phyloP scores from a whole-genome alignment of 1,284 basidiomycete genomes.

The Puccinia coronata region DNA sequence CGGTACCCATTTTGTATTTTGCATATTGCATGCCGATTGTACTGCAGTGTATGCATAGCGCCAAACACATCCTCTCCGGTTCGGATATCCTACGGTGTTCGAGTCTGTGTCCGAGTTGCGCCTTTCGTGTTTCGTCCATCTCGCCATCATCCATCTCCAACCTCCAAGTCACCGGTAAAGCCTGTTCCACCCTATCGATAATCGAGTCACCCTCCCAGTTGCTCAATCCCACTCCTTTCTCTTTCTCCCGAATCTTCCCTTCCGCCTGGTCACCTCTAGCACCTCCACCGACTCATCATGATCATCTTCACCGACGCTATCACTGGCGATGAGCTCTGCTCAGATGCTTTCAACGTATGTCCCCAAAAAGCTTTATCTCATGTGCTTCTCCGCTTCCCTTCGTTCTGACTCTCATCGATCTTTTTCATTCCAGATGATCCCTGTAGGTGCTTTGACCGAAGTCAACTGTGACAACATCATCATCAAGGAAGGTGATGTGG shows the following conservation, averaged over 20 bases:
- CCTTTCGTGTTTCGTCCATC: no score
- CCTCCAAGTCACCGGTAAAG: no score
- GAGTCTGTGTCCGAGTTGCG: no score
- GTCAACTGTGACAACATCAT: slow-evolving; percentile 78
- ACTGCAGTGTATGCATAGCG: neutral
- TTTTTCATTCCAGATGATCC: slow-evolving; percentile 62
- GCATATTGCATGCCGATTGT: neutral
- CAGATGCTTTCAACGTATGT: slow-evolving; percentile 80
- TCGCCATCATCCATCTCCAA: no score
- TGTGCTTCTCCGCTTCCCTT: neutral
- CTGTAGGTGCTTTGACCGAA: slow-evolving; percentile 80
- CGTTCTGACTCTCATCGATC: neutral
- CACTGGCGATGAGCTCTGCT: slow-evolving; percentile 88
- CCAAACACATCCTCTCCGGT: neutral
- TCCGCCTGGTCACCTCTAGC: neutral
- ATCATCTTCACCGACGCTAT: slow-evolving; percentile 63
- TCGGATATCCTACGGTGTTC: slow-evolving; percentile 2
- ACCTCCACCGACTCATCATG: slow-evolving; percentile 8
- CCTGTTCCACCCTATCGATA: neutral
- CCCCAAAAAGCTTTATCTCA: neutral
- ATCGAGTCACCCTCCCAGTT: no score
- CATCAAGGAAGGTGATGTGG: slow-evolving; percentile 78
- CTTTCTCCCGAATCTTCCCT: neutral
- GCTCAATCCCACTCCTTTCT: neutral
- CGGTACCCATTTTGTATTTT: no score